Conservation (phyloP, 345 rosid genomes). For the Camelina sativa region DNA sequence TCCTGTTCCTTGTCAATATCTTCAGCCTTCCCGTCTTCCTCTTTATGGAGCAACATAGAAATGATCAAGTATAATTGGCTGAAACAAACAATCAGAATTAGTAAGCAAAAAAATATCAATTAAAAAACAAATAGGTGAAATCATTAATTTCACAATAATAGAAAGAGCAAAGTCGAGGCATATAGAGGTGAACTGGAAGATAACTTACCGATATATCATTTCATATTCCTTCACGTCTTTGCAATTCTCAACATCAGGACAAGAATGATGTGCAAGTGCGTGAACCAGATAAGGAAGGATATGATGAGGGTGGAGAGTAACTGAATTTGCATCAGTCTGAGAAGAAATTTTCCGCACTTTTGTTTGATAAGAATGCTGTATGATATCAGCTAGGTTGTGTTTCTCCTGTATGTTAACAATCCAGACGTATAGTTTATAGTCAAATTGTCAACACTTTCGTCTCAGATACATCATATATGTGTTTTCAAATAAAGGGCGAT, state of each 20-base stretch:
- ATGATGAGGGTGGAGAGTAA: conserved; percentile 62
- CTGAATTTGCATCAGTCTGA: conserved; percentile 68
- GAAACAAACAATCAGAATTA: conserved; percentile 39
- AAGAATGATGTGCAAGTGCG: conserved; percentile 82
- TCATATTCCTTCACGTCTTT: conserved; percentile 88
- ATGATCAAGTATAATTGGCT: conserved; percentile 73
- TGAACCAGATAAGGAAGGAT: conserved; percentile 79
- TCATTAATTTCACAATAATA: neutral
- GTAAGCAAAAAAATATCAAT: conserved; percentile 4
- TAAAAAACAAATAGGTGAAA: neutral
- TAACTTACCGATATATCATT: conserved; percentile 65
- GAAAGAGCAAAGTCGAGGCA: conserved; percentile 21
- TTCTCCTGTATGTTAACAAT: conserved; percentile 73
- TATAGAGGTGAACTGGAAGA: neutral
- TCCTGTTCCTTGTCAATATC: conserved; percentile 63
- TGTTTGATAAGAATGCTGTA: conserved; percentile 81
- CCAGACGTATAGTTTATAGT: conserved; percentile 26
- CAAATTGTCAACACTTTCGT: conserved; percentile 34
- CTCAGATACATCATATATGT: conserved; percentile 24
- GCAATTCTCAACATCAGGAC: conserved; percentile 78
- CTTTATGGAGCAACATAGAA: conserved; percentile 76
- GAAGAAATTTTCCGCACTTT: conserved; percentile 69
- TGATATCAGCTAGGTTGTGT: conserved; percentile 78
- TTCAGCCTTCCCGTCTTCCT: conserved; percentile 81
- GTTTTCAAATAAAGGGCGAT: conserved; percentile 41